phyloP scores from a whole-genome alignment of 164 flowering plant species.

The Santalum album region DNA sequence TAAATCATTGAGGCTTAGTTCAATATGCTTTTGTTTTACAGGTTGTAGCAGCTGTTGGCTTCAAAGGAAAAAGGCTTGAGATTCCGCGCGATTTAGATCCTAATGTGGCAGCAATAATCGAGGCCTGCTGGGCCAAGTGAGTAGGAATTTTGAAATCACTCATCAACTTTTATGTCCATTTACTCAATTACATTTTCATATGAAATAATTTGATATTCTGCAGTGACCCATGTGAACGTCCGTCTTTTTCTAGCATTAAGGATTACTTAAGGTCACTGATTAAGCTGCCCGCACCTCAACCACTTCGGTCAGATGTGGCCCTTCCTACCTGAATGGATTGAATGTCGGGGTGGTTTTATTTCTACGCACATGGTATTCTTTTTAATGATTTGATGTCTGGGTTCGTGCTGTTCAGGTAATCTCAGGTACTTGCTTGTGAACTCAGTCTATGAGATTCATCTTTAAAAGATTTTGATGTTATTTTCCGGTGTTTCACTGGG shows the following conservation, averaged over 20 bases:
- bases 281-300: conserved; percentile 43
- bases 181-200: background rate
- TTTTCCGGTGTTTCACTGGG: too few relatives aligned
- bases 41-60: conserved; percentile 95
- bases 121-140: conserved; percentile 81
- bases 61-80: conserved; percentile 70
- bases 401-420: conserved; percentile 11
- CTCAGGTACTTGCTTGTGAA: conserved; percentile 20
- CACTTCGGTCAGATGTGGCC: conserved; percentile 29
- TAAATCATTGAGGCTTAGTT: background rate
- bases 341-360: conserved; percentile 4
- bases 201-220: conserved; percentile 6
- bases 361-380: conserved; percentile 22
- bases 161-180: background rate
- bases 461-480: too few relatives aligned
- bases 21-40: conserved; percentile 16
- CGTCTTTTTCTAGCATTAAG: conserved; percentile 72
- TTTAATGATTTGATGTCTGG: conserved; percentile 18
- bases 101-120: conserved; percentile 62
- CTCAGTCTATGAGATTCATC: too few relatives aligned
- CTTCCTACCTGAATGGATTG: conserved; percentile 26
- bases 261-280: conserved; percentile 52
- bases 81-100: conserved; percentile 68
- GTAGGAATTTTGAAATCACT: conserved; percentile 12
- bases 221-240: conserved; percentile 90